Percentiles rank a stretch among this genome's conserved stretches.
These are phyloP conservation scores for Candida albicans DNA, from an alignment of 1,139 yeast species.

Conservation along the genomic window DNA sequence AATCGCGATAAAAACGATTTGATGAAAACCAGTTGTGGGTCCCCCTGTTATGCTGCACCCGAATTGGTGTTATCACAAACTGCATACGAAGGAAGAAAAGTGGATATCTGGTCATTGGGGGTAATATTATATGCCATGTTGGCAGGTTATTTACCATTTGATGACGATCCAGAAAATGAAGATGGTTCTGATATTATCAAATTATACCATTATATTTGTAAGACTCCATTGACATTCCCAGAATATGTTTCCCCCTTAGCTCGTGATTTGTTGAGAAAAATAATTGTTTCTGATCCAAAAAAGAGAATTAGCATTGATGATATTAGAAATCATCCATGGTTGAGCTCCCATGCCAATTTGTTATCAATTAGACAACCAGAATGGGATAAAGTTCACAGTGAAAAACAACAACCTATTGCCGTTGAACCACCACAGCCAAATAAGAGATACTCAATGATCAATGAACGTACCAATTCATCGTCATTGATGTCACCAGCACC, in stretches of 20 bases:
- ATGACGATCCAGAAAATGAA: constrained; percentile 95
- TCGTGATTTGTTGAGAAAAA: constrained; percentile 82
- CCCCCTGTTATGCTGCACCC: constrained; percentile 98
- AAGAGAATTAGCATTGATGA: constrained; percentile 68
- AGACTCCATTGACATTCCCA: constrained; percentile 91
- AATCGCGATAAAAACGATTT: constrained; percentile 62
- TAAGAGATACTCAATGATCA: constrained; percentile 49
- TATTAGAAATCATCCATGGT: constrained; percentile 84
- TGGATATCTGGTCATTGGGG: constrained; percentile 97
- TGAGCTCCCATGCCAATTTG: constrained; percentile 76
- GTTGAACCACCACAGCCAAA: constrained; percentile 16
- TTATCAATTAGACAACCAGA: constrained; percentile 82
- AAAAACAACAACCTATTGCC: constrained; percentile 20
- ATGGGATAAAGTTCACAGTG: constrained; percentile 70
- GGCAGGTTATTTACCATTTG: constrained; percentile 96
- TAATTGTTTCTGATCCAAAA: constrained; percentile 84
- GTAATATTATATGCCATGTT: constrained; percentile 94
- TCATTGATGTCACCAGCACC: constrained; percentile 28
- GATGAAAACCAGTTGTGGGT: constrained; percentile 96
- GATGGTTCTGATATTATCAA: constrained; percentile 93
- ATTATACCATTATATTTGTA: constrained; percentile 86
- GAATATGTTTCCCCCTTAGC: constrained; percentile 91
- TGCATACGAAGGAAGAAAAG: constrained; percentile 91
- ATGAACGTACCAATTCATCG: constrained; percentile 43
- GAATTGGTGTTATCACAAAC: constrained; percentile 86